phyloP scores from a whole-genome alignment of 257 asterid genomes.

The Fraxinus pennsylvanica region DNA sequence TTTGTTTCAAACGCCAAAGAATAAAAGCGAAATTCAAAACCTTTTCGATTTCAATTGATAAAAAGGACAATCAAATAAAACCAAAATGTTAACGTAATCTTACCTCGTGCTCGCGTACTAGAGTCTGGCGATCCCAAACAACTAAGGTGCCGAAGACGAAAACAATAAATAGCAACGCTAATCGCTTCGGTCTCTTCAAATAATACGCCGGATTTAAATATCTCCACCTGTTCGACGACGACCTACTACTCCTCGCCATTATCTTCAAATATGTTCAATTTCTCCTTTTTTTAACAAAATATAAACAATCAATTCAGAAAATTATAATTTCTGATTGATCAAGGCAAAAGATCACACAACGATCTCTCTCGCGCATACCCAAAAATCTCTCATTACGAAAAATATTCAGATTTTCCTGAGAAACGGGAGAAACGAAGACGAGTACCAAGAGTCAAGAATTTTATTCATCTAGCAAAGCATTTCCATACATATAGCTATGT shows the following conservation, averaged over 20 bases:
- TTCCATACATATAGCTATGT: too few relatives aligned
- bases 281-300: background rate
- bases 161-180: slow-evolving; percentile 64
- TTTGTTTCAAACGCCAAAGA: background rate
- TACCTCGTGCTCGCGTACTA: slow-evolving; percentile 88
- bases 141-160: slow-evolving; percentile 61
- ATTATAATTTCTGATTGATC: background rate
- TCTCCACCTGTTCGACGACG: slow-evolving; percentile 61
- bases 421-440: background rate
- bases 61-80: background rate
- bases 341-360: background rate
- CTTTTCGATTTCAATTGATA: background rate
- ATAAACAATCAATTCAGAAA: background rate
- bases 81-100: background rate
- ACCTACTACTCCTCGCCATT: slow-evolving; percentile 91
- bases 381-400: background rate
- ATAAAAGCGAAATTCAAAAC: background rate
- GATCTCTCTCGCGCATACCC: background rate
- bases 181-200: slow-evolving; percentile 87
- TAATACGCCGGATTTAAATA: slow-evolving; percentile 83
- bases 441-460: background rate
- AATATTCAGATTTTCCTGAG: background rate
- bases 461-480: too few relatives aligned
- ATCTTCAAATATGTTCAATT: background rate
- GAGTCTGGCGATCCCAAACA: slow-evolving; percentile 95